phyloP scores from a whole-genome alignment of 2,329 filamentous ascomycete genomes.

The Penicillium sp. region DNA sequence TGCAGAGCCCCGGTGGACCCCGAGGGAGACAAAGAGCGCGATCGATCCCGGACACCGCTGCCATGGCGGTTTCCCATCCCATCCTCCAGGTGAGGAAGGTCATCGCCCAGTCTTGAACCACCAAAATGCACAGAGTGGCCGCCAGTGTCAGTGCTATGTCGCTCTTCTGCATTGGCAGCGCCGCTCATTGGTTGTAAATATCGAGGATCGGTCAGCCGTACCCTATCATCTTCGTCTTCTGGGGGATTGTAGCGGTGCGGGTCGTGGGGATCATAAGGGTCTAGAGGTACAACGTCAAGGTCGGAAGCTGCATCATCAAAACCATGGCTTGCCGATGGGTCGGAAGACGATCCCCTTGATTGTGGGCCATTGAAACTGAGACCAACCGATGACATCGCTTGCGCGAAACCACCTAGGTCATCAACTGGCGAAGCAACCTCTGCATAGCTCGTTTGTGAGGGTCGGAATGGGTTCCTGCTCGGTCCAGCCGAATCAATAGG shows the following conservation, averaged over 20 bases:
- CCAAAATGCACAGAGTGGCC: conserved; percentile 56
- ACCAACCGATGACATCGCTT: conserved; percentile 43
- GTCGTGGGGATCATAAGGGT: conserved; percentile 39
- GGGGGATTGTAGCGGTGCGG: conserved; percentile 56
- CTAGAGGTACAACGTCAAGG: conserved; percentile 30
- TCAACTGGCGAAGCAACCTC: conserved; percentile 36
- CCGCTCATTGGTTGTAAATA: conserved; percentile 59
- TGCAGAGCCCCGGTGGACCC: conserved; percentile 61
- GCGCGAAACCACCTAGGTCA: conserved; percentile 41
- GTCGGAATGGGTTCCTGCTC: conserved; percentile 22
- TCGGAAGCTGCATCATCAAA: conserved; percentile 30
- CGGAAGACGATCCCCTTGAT: conserved; percentile 6
- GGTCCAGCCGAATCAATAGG: conserved; percentile 34
- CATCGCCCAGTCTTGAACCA: conserved; percentile 58
- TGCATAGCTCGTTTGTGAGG: conserved; percentile 18
- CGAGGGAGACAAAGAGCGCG: conserved; percentile 62
- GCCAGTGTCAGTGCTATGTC: conserved; percentile 51
- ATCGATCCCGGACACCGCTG: conserved; percentile 44
- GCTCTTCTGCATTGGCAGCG: conserved; percentile 42
- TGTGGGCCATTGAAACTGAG: conserved; percentile 39
- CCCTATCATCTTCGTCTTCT: conserved; percentile 54
- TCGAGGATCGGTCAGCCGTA: conserved; percentile 57
- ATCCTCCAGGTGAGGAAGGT: conserved; percentile 59
- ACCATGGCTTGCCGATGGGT: conserved; percentile 19
- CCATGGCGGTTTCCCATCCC: conserved; percentile 56